phyloP scores from a whole-genome alignment of 352 stramenopile genomes.

The Globisporangium mamillatum region DNA sequence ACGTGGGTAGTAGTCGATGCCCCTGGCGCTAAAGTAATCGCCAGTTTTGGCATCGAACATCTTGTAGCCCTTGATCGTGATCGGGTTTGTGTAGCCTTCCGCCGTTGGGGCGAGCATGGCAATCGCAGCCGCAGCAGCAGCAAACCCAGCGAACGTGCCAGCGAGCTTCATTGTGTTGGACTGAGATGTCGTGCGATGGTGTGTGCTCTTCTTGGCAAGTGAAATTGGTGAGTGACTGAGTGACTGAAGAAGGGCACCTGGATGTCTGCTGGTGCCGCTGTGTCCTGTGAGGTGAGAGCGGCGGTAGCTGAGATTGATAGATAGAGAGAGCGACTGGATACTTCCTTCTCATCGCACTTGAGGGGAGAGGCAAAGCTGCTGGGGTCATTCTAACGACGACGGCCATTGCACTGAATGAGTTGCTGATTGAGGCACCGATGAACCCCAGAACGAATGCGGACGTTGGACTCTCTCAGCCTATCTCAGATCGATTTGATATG shows the following conservation, averaged over 20 bases:
- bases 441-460: neutral
- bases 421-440: no score
- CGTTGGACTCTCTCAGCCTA: neutral
- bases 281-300: neutral
- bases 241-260: neutral
- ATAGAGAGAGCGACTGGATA: neutral
- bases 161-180: neutral
- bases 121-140: neutral
- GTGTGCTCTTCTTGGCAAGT: neutral
- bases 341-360: neutral
- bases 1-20: conserved; percentile 86
- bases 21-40: conserved; percentile 65
- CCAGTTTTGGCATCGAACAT: conserved; percentile 80
- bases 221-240: neutral
- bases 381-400: neutral
- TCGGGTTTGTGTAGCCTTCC: conserved; percentile 45
- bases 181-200: neutral
- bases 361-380: neutral
- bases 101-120: neutral
- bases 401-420: neutral
- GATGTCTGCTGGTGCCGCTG: no score
- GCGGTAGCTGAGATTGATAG: no score
- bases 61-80: conserved; percentile 61
- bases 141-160: neutral
- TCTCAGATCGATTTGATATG: conserved; percentile 1